Evolutionary conservation across 768 basidiomycete genomes (phyloP).

Genomic region (Cubamyces lactineus): DNA sequence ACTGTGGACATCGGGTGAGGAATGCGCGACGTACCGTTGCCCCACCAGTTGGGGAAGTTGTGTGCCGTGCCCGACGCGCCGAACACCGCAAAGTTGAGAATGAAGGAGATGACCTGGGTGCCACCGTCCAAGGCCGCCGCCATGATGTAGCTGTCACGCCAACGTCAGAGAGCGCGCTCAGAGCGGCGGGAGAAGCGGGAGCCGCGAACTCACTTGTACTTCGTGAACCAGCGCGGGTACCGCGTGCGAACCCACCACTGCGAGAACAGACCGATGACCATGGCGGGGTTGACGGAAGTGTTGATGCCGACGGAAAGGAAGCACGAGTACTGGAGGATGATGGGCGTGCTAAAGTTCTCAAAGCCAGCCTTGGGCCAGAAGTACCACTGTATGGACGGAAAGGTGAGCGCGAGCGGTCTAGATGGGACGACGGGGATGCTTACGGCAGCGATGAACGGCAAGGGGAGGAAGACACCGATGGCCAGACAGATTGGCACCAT

Average conservation of each 20-base stretch:
- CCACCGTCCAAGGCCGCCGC: conserved; percentile 44
- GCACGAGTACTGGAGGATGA: conserved; percentile 43
- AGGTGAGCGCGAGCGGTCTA: not conserved
- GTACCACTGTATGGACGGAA: conserved; percentile 36
- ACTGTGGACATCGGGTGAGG: too few species aligned
- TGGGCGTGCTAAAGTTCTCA: conserved; percentile 53
- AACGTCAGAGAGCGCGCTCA: not conserved
- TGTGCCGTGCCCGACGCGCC: conserved; percentile 34
- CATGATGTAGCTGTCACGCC: conserved; percentile 40
- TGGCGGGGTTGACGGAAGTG: conserved; percentile 50
- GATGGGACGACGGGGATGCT: not conserved
- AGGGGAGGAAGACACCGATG: conserved; percentile 55
- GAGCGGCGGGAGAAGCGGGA: not conserved
- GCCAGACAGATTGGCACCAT: conserved; percentile 42
- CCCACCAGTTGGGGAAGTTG: conserved; percentile 35
- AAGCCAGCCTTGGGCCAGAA: conserved; percentile 51
- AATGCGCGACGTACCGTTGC: conserved; percentile 25
- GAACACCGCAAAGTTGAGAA: conserved; percentile 39
- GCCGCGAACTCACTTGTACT: conserved; percentile 34
- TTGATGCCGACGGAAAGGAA: conserved; percentile 61
- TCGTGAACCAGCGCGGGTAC: conserved; percentile 45
- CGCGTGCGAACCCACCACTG: conserved; percentile 47
- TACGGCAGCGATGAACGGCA: conserved; percentile 51
- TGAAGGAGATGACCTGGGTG: conserved; percentile 42
- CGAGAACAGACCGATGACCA: conserved; percentile 49